Conservation (phyloP, 2,329 filamentous ascomycete genomes). For the Penicillium hordei region DNA sequence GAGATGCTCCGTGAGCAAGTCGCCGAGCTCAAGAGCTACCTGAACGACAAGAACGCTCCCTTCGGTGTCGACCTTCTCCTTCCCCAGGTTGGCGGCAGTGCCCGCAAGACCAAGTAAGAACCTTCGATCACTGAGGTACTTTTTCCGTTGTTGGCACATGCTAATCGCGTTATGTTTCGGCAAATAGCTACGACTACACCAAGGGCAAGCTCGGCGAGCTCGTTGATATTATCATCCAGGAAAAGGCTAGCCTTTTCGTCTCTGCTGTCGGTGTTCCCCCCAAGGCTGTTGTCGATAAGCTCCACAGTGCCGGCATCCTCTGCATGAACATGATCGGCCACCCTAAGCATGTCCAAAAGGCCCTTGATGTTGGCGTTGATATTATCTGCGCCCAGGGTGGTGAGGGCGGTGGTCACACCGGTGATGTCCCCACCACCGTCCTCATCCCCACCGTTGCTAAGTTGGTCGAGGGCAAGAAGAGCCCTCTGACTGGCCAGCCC, state of each 20-base stretch:
- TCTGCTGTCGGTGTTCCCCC: slow-evolving; percentile 94
- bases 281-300: slow-evolving; percentile 80
- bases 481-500: slow-evolving; percentile 78
- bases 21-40: slow-evolving; percentile 83
- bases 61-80: slow-evolving; percentile 94
- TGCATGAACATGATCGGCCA: slow-evolving; percentile 99
- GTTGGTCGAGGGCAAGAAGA: slow-evolving; percentile 75
- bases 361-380: slow-evolving; percentile 85
- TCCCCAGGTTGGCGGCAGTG: slow-evolving; percentile 89
- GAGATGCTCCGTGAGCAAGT: slow-evolving; percentile 97
- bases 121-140: background rate
- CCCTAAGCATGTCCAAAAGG: slow-evolving; percentile 98
- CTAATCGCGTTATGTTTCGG: slow-evolving; percentile 14
- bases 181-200: slow-evolving; percentile 91
- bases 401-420: slow-evolving; percentile 95
- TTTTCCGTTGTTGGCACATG: background rate
- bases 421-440: slow-evolving; percentile 85
- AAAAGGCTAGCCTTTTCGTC: slow-evolving; percentile 88
- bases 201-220: slow-evolving; percentile 96
- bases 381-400: slow-evolving; percentile 98
- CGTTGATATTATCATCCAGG: slow-evolving; percentile 88
- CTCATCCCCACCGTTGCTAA: slow-evolving; percentile 91
- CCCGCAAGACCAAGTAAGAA: slow-evolving; percentile 85
- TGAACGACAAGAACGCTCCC: slow-evolving; percentile 87
- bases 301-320: slow-evolving; percentile 82